A percentile compares a stretch with the other conserved stretches of the same genome.
phyloP scores from a whole-genome alignment of 805 yeast species.

The Wickerhamiella azyma region DNA sequence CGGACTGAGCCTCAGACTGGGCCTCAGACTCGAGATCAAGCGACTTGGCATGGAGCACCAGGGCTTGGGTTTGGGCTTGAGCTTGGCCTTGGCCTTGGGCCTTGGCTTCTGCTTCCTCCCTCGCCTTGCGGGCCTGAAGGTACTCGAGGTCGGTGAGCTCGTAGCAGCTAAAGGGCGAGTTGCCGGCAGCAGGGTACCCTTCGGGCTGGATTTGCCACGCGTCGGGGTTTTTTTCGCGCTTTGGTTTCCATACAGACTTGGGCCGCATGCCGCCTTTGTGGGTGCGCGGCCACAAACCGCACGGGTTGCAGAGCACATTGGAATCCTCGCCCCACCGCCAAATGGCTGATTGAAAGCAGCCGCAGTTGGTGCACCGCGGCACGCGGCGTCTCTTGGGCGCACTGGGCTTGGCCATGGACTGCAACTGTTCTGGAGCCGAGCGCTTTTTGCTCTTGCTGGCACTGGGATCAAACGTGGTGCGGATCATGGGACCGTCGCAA shows the following conservation, averaged over 20 bases:
- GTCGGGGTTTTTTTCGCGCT: slow-evolving; percentile 5
- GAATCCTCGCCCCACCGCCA: slow-evolving; percentile 16
- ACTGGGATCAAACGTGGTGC: neutral
- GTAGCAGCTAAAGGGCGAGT: neutral
- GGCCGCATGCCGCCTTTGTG: slow-evolving; percentile 24
- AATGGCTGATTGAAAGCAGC: slow-evolving; percentile 14
- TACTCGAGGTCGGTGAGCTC: neutral
- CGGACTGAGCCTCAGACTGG: neutral
- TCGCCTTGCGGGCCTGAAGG: neutral
- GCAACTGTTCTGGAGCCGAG: neutral
- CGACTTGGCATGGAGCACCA: neutral
- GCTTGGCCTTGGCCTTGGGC: too few relatives aligned
- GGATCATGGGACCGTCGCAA: neutral
- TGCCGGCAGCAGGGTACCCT: neutral
- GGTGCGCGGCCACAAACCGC: slow-evolving; percentile 23
- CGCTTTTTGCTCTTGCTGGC: slow-evolving; percentile 1
- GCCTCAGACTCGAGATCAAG: neutral
- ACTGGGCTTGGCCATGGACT: slow-evolving; percentile 5
- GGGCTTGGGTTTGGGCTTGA: neutral
- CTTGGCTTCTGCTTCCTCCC: too few relatives aligned
- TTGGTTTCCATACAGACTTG: slow-evolving; percentile 20
- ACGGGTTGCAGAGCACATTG: slow-evolving; percentile 21
- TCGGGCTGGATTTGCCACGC: slow-evolving; percentile 1
- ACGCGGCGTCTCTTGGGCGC: slow-evolving; percentile 2
- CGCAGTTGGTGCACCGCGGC: slow-evolving; percentile 17